Base-by-base conservation (phyloP, 2,329 filamentous ascomycete genomes). In the Huntiella moniliformis region DNA sequence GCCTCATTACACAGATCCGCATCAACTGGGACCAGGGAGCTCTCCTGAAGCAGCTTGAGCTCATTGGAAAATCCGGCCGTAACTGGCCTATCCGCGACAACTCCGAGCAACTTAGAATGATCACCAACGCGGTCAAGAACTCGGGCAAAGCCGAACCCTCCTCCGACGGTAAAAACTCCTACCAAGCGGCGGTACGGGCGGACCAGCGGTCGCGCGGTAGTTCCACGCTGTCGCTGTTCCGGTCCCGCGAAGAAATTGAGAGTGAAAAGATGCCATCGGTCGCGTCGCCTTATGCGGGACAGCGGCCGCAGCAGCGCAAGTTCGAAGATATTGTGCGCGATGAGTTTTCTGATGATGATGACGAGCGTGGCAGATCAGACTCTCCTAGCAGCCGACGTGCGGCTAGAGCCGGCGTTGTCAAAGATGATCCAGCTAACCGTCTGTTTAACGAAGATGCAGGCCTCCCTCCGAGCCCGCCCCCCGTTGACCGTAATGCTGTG, bases 81-180 rank as follows among this genome's bases (percentile, higher is more conserved):
- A 93, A 91, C 63, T 98, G 91, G 91, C 91, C 91, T 46, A 92
- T 98, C 58, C 76, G 77, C 54, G 86, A 94, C 58, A 82, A 79
- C 58, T 75, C 75, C 55, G 86, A 94, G 45, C 87, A 96, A 65
- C 70, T 80, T 54, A 78, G 76, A 55, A 66, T 94, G 56, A 83
- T 94, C 55, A 67, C 72, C 52, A 68, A 66, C 42, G 78, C 70
- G 52, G 64, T 74, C 54, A 71, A 72, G 54, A 61, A 64, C 35
- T 60, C 63, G n/a, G 64, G 64, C 48, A 60, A 58, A 48, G 46
- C 52, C 16, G 32, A 37, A 37, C 22, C 33, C 3, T 48, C 41
- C n/a, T 18, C 37, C 6, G 42, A 35, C 12, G 18, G 35, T 32
- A 39, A 44, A 10, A 38, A 44, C 4, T 45, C 43, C 28, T 31